phyloP scores from a whole-genome alignment of 2,329 filamentous ascomycete genomes.

The Aciculosporium take region DNA sequence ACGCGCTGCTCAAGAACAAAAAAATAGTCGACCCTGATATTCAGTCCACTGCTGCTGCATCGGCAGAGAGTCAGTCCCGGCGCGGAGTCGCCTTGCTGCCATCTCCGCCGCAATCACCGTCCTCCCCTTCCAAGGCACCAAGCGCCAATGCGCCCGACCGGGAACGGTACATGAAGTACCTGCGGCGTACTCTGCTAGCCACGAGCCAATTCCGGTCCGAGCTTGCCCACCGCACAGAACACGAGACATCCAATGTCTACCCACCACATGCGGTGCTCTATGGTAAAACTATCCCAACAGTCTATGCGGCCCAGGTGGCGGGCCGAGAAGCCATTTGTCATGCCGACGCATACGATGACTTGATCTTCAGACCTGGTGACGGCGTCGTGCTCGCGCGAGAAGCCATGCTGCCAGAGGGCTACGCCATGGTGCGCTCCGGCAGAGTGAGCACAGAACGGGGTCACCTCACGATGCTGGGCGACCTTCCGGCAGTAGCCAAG shows the following conservation, averaged over 20 bases:
- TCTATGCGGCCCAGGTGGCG: conserved; percentile 64
- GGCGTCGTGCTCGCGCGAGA: conserved; percentile 78
- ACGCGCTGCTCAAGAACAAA: conserved; percentile 18
- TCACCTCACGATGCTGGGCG: conserved; percentile 76
- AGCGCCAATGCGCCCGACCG: conserved; percentile 11
- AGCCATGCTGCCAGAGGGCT: conserved; percentile 72
- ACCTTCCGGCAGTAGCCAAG: conserved; percentile 65
- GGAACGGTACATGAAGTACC: conserved; percentile 42
- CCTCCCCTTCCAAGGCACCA: neutral
- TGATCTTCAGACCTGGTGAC: conserved; percentile 77
- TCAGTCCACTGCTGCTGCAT: conserved; percentile 3
- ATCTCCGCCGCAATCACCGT: conserved; percentile 11
- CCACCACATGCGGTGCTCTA: conserved; percentile 76
- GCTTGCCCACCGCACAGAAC: conserved; percentile 44
- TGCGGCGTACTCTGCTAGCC: conserved; percentile 57
- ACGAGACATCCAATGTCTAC: conserved; percentile 55
- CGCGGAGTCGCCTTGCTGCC: conserved; percentile 8
- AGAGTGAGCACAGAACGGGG: conserved; percentile 69
- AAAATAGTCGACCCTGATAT: neutral
- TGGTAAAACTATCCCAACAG: conserved; percentile 73
- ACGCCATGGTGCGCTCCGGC: conserved; percentile 57
- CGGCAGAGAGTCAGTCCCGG: conserved; percentile 6
- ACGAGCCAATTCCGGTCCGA: conserved; percentile 65
- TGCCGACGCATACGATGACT: conserved; percentile 68
- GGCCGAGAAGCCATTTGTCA: conserved; percentile 60